phyloP scores from a whole-genome alignment of 192 early-diverging fungal species.

The Coemansia reversa region DNA sequence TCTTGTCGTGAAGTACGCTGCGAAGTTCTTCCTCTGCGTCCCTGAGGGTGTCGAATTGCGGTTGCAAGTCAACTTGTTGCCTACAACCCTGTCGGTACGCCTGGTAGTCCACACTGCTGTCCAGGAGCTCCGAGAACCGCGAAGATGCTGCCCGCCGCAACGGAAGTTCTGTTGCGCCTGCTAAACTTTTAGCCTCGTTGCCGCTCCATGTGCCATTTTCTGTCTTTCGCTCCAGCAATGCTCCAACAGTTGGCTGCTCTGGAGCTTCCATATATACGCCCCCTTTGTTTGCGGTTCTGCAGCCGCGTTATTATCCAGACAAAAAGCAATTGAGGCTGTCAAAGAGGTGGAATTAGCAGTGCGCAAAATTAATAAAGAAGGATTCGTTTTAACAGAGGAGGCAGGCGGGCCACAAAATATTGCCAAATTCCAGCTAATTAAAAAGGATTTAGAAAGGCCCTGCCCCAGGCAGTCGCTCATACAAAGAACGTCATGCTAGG shows the following conservation, averaged over 20 bases:
- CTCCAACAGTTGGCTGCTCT: neutral
- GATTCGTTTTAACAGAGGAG: neutral
- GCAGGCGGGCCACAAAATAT: neutral
- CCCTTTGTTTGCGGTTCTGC: neutral
- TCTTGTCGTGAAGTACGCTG: slow-evolving; percentile 42
- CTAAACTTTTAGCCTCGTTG: neutral
- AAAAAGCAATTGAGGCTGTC: slow-evolving; percentile 7
- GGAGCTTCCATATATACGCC: neutral
- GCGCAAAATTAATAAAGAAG: neutral
- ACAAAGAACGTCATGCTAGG: neutral
- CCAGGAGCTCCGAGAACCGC: slow-evolving; percentile 45
- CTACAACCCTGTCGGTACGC: slow-evolving; percentile 37
- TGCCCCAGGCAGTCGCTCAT: neutral
- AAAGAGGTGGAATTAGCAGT: neutral
- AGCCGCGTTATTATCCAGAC: neutral
- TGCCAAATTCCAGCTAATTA: neutral
- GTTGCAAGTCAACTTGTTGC: slow-evolving; percentile 37
- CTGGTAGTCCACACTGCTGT: slow-evolving; percentile 46
- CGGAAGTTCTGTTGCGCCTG: slow-evolving; percentile 1
- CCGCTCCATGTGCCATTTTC: neutral
- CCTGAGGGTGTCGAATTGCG: slow-evolving; percentile 38
- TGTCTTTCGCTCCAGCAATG: neutral
- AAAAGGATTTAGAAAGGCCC: neutral
- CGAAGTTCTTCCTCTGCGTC: slow-evolving; percentile 46
- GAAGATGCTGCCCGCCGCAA: slow-evolving; percentile 31